A percentile compares a stretch with the other conserved stretches of the same genome.
These are phyloP conservation scores for Hymenoscyphus repandus DNA, from an alignment of 2,329 filamentous ascomycete species.

Conservation along the genomic window DNA sequence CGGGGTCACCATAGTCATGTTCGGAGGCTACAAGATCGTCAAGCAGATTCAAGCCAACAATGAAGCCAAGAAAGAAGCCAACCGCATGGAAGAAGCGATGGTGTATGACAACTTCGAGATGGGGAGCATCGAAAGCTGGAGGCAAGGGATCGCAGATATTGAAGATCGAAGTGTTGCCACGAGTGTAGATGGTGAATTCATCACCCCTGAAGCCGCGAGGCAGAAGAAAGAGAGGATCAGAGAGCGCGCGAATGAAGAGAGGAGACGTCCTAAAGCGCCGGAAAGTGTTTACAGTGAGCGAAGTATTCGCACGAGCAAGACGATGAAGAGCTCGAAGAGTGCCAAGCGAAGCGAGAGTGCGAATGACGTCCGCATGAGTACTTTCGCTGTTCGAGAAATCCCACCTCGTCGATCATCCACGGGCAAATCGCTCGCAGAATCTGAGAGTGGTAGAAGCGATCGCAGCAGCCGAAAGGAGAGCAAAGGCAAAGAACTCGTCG, in stretches of 20 bases:
- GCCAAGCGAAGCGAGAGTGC: neutral
- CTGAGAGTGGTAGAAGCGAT: slow-evolving; percentile 1
- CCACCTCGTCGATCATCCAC: slow-evolving; percentile 1
- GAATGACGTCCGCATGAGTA: neutral
- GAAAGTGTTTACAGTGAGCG: slow-evolving; percentile 7
- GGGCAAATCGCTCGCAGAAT: neutral
- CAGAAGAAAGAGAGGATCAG: slow-evolving; percentile 10
- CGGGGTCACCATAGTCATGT: slow-evolving; percentile 90
- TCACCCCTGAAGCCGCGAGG: slow-evolving; percentile 24
- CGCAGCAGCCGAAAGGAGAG: slow-evolving; percentile 2
- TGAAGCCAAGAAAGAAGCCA: slow-evolving; percentile 16
- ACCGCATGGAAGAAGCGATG: slow-evolving; percentile 26
- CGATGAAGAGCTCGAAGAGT: neutral
- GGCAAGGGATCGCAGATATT: slow-evolving; percentile 30
- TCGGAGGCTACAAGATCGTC: slow-evolving; percentile 96
- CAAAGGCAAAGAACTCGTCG: slow-evolving; percentile 6
- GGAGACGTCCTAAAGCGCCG: neutral
- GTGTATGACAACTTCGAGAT: slow-evolving; percentile 28
- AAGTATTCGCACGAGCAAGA: neutral
- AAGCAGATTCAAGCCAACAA: slow-evolving; percentile 63
- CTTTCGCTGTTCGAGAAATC: neutral
- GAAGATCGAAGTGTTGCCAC: slow-evolving; percentile 27
- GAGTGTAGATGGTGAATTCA: slow-evolving; percentile 27
- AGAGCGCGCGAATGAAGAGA: slow-evolving; percentile 8
- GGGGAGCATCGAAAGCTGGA: slow-evolving; percentile 30